These are phyloP conservation scores for Colletotrichum sp. DNA, from an alignment of 2,329 filamentous ascomycete species.

Conservation along the genomic window DNA sequence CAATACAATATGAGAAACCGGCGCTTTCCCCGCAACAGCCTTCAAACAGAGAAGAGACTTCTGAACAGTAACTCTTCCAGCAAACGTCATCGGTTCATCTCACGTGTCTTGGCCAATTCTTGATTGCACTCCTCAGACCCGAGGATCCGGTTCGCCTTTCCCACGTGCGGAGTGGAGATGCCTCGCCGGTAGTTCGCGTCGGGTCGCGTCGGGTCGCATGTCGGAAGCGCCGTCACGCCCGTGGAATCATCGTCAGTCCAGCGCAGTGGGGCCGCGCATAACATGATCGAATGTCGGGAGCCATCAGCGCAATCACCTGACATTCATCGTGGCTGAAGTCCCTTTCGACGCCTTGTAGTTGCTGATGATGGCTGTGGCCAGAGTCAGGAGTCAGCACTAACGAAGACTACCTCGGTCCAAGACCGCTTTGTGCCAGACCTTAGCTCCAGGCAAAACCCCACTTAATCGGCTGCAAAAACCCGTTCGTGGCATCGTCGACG, in stretches of 20 bases:
- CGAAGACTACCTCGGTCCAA: not conserved
- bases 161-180: slow-evolving; percentile 8
- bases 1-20: rapidly evolving
- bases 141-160: not conserved
- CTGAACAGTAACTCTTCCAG: rapidly evolving
- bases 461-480: not conserved
- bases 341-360: rapidly evolving
- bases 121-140: not conserved
- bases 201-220: slow-evolving; percentile 19
- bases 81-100: not conserved
- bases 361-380: rapidly evolving
- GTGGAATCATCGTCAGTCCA: not conserved
- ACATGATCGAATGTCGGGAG: not conserved
- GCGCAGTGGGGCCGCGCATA: not conserved
- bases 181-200: not conserved
- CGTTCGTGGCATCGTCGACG: not conserved
- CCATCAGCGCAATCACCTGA: not conserved
- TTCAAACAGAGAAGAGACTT: rapidly evolving
- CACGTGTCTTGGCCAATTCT: not conserved
- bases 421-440: not conserved
- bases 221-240: not conserved
- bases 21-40: rapidly evolving
- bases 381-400: not conserved
- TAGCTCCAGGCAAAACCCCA: not conserved
- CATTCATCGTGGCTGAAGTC: not conserved